These are phyloP conservation scores for Ajuga reptans DNA, from an alignment of 305 asterid genomes.

Conservation along the genomic window DNA sequence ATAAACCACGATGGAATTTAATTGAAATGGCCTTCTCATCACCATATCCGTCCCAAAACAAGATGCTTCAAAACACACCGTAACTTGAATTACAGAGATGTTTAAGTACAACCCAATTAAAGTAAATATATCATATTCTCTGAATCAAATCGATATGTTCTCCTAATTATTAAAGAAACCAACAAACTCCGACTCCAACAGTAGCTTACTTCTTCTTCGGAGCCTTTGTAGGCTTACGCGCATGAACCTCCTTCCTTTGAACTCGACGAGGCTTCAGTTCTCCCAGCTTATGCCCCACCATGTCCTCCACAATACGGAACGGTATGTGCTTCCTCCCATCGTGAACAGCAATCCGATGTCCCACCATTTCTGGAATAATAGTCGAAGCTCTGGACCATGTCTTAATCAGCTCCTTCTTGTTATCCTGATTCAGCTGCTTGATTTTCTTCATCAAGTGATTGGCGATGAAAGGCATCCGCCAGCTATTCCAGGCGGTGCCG, in stretches of 20 bases:
- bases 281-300: constrained; percentile 64
- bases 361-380: constrained; percentile 53
- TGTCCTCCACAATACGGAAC: constrained; percentile 37
- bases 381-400: constrained; percentile 55
- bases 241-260: constrained; percentile 38
- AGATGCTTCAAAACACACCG: neutral
- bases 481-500: constrained; percentile 44
- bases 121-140: neutral
- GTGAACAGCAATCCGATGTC: constrained; percentile 44
- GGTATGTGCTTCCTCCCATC: constrained; percentile 46
- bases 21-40: neutral
- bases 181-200: neutral
- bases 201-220: constrained; percentile 39
- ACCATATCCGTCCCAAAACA: neutral
- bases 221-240: constrained; percentile 34
- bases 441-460: constrained; percentile 40
- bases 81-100: neutral
- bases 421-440: constrained; percentile 21
- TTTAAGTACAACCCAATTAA: neutral
- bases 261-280: constrained; percentile 33
- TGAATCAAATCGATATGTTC: constrained; percentile 3
- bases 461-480: constrained; percentile 57
- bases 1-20: neutral
- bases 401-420: constrained; percentile 36
- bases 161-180: constrained; percentile 4